Percentiles rank a stretch among this genome's conserved stretches.
Evolutionary conservation across 2,329 filamentous ascomycete species (phyloP).

Genomic region (Pestalotiopsis sp.): DNA sequence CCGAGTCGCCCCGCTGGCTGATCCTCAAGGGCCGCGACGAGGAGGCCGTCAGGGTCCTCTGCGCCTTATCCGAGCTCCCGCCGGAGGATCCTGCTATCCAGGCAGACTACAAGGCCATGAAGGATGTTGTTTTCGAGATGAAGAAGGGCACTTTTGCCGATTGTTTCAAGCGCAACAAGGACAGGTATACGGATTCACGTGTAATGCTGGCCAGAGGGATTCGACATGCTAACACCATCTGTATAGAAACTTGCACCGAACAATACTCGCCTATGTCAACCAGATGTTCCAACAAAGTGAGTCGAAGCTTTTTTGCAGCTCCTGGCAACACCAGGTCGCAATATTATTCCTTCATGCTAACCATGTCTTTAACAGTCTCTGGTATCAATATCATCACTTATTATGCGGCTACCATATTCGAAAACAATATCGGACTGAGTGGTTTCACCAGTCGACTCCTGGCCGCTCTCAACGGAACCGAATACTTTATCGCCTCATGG

Average conservation of each 20-base stretch:
- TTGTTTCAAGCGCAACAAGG: conserved; percentile 9
- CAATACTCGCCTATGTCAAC: conserved; percentile 3
- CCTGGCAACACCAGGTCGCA: no score
- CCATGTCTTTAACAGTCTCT: conserved; percentile 20
- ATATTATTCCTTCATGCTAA: not conserved
- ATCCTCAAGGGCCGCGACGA: conserved; percentile 6
- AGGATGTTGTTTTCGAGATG: conserved; percentile 4
- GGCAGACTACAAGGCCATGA: conserved; percentile 5
- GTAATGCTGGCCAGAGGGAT: not conserved
- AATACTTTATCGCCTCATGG: conserved; percentile 40
- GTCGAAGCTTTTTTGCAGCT: not conserved
- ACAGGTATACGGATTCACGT: not conserved
- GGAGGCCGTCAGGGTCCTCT: conserved; percentile 6
- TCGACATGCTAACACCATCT: not conserved
- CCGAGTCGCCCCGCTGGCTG: conserved; percentile 9
- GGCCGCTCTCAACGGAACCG: conserved; percentile 52
- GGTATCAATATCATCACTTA: conserved; percentile 10
- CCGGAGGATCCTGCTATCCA: conserved; percentile 3
- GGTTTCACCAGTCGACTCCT: conserved; percentile 51
- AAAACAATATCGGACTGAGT: conserved; percentile 45
- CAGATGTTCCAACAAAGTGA: conserved; percentile 10
- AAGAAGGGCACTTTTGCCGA: conserved; percentile 1
- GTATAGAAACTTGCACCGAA: conserved; percentile 1
- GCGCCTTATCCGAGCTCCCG: not conserved
- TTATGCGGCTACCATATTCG: conserved; percentile 22